Percentiles rank a stretch among this genome's conserved stretches.
These are phyloP conservation scores for Vanderwaltozyma verrucispora DNA, from an alignment of 805 yeast genomes.

Conservation along the genomic window DNA sequence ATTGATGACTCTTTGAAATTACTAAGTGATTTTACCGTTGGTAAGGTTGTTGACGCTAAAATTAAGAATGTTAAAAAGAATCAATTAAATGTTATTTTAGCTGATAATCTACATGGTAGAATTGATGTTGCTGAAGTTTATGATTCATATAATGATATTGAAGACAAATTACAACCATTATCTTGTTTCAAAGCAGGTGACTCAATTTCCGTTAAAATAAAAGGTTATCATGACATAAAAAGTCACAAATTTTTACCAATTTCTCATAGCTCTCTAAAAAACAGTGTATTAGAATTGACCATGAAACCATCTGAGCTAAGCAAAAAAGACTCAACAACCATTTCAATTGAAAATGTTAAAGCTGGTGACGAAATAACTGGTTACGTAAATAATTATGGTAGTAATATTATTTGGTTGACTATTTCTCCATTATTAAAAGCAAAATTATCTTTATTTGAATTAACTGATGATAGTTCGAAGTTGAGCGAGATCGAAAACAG, in stretches of 20 bases:
- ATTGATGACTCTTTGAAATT: conserved; percentile 43
- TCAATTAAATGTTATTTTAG: conserved; percentile 64
- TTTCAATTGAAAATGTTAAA: conserved; percentile 33
- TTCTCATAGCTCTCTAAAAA: conserved; percentile 46
- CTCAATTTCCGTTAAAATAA: conserved; percentile 47
- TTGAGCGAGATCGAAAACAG: conserved; percentile 41
- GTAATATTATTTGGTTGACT: conserved; percentile 56
- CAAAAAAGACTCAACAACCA: no score
- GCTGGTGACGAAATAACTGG: conserved; percentile 45
- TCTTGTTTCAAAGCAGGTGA: conserved; percentile 49
- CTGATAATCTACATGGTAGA: conserved; percentile 72
- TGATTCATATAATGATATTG: conserved; percentile 42
- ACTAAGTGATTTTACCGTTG: conserved; percentile 46
- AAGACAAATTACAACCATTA: conserved; percentile 49
- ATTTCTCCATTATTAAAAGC: conserved; percentile 62
- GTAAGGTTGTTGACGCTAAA: conserved; percentile 48
- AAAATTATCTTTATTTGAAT: conserved; percentile 52
- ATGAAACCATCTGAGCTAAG: no score
- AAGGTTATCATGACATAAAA: conserved; percentile 69
- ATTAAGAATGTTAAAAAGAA: conserved; percentile 57
- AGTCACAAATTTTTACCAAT: conserved; percentile 59
- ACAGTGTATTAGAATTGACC: conserved; percentile 55
- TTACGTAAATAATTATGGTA: conserved; percentile 53
- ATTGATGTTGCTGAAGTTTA: conserved; percentile 66
- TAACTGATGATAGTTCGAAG: conserved; percentile 42